phyloP scores from a whole-genome alignment of 2,329 filamentous ascomycete species.

The Pestalotiopsis sp. region DNA sequence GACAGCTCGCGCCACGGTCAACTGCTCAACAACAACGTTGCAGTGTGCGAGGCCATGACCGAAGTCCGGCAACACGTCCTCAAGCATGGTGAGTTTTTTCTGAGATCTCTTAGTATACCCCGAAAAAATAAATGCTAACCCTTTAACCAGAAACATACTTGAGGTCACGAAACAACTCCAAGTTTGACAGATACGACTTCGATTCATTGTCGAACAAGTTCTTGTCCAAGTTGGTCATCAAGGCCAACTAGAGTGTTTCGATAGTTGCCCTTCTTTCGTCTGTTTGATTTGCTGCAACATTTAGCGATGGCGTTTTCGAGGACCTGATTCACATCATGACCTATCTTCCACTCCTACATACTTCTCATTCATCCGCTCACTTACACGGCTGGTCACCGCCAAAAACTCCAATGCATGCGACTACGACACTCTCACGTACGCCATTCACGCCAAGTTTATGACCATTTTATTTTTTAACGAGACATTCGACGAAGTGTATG shows the following conservation, averaged over 20 bases:
- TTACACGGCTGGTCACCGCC: slow-evolving; percentile 33
- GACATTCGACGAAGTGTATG: slow-evolving; percentile 38
- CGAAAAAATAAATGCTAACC: slow-evolving; percentile 40
- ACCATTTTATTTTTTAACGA: slow-evolving; percentile 22
- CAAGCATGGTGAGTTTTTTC: slow-evolving; percentile 77
- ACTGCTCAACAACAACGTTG: slow-evolving; percentile 84
- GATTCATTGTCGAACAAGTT: slow-evolving; percentile 98
- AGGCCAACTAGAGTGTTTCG: slow-evolving; percentile 68
- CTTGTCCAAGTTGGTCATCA: slow-evolving; percentile 92
- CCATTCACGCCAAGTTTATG: slow-evolving; percentile 9
- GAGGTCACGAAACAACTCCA: slow-evolving; percentile 74
- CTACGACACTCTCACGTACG: slow-evolving; percentile 13
- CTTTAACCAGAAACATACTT: slow-evolving; percentile 77
- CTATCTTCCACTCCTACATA: slow-evolving; percentile 24
- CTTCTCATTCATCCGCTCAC: slow-evolving; percentile 27
- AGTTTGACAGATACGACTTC: slow-evolving; percentile 90
- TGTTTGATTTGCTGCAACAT: slow-evolving; percentile 35
- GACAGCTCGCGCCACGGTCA: slow-evolving; percentile 90
- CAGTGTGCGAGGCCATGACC: slow-evolving; percentile 94
- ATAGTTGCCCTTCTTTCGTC: slow-evolving; percentile 29
- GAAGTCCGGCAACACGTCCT: slow-evolving; percentile 91
- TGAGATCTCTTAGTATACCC: background rate
- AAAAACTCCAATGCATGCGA: slow-evolving; percentile 28
- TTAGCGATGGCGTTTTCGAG: slow-evolving; percentile 46
- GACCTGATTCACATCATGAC: slow-evolving; percentile 40